These are phyloP conservation scores for Nicotiana obtusifolia DNA, from an alignment of 257 asterid species.

Conservation along the genomic window DNA sequence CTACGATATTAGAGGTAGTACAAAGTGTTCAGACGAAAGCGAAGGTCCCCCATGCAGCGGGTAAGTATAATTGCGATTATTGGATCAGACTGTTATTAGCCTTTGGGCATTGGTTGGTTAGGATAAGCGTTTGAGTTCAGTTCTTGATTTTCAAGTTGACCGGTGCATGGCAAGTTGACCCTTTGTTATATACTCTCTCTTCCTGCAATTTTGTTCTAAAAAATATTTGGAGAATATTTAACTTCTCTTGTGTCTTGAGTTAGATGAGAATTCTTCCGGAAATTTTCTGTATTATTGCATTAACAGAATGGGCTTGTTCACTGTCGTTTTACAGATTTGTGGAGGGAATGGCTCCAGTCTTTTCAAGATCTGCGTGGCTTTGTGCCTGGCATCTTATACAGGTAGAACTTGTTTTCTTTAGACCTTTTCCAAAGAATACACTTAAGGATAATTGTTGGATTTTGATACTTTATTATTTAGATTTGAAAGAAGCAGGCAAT, in stretches of 20 bases:
- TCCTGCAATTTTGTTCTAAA: neutral
- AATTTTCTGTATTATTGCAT: neutral
- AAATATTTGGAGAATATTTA: neutral
- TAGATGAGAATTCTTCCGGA: neutral
- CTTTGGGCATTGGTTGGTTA: neutral
- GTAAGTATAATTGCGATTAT: slow-evolving; percentile 28
- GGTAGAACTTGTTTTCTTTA: slow-evolving; percentile 23
- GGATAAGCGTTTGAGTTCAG: neutral
- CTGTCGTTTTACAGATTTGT: slow-evolving; percentile 60
- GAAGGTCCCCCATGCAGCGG: slow-evolving; percentile 98
- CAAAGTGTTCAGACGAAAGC: slow-evolving; percentile 67
- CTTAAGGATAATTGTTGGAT: neutral
- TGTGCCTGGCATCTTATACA: slow-evolving; percentile 99
- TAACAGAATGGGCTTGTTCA: slow-evolving; percentile 5
- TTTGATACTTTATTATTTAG: neutral
- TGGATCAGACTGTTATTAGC: neutral
- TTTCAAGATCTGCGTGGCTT: slow-evolving; percentile 91
- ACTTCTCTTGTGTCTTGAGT: neutral
- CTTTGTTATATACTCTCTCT: neutral
- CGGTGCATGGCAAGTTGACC: neutral
- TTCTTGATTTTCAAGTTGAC: slow-evolving; percentile 1
- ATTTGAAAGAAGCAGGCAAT: neutral
- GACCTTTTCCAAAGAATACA: no score
- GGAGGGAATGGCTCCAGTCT: slow-evolving; percentile 99
- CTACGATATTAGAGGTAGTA: slow-evolving; percentile 69